Evolutionary conservation across 352 stramenopile species (phyloP).

Genomic region (Pythium dissotocum): DNA sequence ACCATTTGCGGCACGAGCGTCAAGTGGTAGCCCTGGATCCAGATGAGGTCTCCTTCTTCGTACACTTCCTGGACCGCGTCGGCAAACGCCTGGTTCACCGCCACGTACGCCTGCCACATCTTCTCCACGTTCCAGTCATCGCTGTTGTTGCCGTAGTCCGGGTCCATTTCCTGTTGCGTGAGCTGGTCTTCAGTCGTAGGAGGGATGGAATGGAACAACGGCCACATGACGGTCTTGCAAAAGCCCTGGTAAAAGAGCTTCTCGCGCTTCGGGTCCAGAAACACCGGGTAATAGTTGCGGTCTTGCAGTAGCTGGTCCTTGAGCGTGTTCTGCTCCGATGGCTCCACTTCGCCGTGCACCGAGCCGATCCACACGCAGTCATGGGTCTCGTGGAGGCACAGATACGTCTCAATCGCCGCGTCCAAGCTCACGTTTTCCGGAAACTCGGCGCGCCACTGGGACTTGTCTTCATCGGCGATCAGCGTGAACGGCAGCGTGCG

Average conservation of each 20-base stretch:
- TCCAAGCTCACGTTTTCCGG: conserved; percentile 69
- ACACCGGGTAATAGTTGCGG: conserved; percentile 92
- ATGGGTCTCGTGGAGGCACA: conserved; percentile 75
- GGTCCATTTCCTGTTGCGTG: conserved; percentile 52
- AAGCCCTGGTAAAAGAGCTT: conserved; percentile 90
- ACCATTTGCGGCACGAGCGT: conserved; percentile 90
- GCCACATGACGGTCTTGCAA: conserved; percentile 91
- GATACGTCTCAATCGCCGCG: conserved; percentile 75
- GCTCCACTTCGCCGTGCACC: conserved; percentile 78
- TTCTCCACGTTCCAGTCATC: conserved; percentile 77
- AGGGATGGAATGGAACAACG: conserved; percentile 87
- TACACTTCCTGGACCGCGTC: conserved; percentile 87
- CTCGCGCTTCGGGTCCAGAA: conserved; percentile 84
- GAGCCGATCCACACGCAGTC: conserved; percentile 87
- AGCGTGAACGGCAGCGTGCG: conserved; percentile 77
- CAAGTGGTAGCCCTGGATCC: conserved; percentile 92
- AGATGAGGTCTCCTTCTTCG: conserved; percentile 88
- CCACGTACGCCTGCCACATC: conserved; percentile 91
- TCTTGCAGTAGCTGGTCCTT: conserved; percentile 85
- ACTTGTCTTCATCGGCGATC: conserved; percentile 76
- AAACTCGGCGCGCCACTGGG: conserved; percentile 83
- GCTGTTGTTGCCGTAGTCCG: conserved; percentile 28
- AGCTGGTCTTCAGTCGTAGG: conserved; percentile 81
- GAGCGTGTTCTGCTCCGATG: conserved; percentile 78
- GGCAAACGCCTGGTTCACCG: conserved; percentile 84